These are phyloP conservation scores for Scalesia atractyloides DNA, from an alignment of 129 eudicot species.

Conservation along the genomic window DNA sequence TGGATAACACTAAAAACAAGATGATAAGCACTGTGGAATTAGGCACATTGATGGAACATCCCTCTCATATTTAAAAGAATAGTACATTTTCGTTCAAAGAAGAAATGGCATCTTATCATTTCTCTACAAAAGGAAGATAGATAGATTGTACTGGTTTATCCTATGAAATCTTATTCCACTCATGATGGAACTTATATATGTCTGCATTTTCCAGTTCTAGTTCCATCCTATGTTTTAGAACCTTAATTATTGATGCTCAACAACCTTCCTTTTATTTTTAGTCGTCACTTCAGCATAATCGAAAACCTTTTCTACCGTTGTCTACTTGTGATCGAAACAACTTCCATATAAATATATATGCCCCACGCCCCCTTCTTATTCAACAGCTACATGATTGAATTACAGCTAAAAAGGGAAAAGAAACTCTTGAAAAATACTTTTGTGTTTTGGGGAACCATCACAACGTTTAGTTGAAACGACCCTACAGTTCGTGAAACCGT, in stretches of 20 bases:
- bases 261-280: not conserved
- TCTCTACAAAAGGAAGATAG: not conserved
- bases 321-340: not conserved
- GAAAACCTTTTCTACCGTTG: not conserved
- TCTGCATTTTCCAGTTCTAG: not conserved
- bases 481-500: too few species aligned
- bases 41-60: conserved; percentile 8
- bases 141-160: not conserved
- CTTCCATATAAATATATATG: not conserved
- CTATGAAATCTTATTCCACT: conserved; percentile 13
- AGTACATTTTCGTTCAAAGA: not conserved
- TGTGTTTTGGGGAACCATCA: too few species aligned
- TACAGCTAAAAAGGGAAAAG: not conserved
- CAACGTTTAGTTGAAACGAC: too few species aligned
- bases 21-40: not conserved
- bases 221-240: not conserved
- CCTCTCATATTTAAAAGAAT: not conserved
- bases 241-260: not conserved
- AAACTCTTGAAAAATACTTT: not conserved
- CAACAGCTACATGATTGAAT: not conserved
- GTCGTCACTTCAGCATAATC: not conserved
- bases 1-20: conserved; percentile 2
- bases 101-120: not conserved
- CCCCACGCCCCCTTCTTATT: not conserved
- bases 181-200: not conserved